Conservation (phyloP, 176 grass and related monocot genomes). For the Hordeum marinum region DNA sequence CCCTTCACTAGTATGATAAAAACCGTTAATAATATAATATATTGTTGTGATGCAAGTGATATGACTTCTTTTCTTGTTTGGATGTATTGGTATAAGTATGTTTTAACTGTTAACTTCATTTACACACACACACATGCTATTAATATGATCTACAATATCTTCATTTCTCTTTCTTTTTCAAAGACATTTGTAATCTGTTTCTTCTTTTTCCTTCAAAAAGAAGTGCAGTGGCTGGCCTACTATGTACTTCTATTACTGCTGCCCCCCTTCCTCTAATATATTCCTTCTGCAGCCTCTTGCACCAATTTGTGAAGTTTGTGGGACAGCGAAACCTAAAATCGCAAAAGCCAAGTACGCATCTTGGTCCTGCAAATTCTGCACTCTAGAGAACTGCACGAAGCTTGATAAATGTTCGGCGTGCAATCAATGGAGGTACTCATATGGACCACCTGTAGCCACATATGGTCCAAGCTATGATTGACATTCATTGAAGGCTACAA, state of each 20-base stretch:
- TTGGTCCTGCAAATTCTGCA: constrained; percentile 96
- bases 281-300: constrained; percentile 52
- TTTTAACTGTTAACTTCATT: background rate
- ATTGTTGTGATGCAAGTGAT: background rate
- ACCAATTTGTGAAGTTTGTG: constrained; percentile 84
- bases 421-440: constrained; percentile 87
- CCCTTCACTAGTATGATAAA: background rate
- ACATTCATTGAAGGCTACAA: constrained; percentile 7
- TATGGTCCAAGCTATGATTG: constrained; percentile 45
- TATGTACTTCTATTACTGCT: background rate
- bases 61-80: background rate
- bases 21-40: background rate
- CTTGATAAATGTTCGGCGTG: constrained; percentile 89
- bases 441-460: constrained; percentile 49
- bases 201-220: too few species aligned
- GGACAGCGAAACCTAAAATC: constrained; percentile 58
- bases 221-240: too few species aligned
- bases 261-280: constrained; percentile 22
- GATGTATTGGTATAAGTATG: background rate
- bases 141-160: background rate
- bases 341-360: constrained; percentile 51
- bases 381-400: constrained; percentile 67
- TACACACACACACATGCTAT: background rate
- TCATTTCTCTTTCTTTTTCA: background rate
- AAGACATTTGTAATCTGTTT: too few species aligned